Evolutionary conservation across 305 asterid genomes (phyloP), one percentile per base, ranked within the genome.

Genomic region (Ilex paraguariensis): DNA sequence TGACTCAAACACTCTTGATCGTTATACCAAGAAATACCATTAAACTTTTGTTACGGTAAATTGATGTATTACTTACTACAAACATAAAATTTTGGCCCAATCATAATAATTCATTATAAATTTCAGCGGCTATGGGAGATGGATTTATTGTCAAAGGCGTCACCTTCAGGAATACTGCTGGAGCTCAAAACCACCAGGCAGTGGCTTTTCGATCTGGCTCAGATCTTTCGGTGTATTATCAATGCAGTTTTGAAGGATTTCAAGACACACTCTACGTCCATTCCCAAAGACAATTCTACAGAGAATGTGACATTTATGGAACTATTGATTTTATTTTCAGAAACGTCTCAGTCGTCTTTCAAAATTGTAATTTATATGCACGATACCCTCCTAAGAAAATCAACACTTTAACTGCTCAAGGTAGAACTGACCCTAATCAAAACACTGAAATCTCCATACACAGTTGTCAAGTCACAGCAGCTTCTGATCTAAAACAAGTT

Each of bases 361-460:
- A 69, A 39, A 56, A 40, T 7, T 63, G 69, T 31, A 42, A 46
- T 14, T 63, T 70, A 51, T 60, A 57, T 17, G 61, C 74, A 0
- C 53, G 74, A 28, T 51, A 52, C 40, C 39, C 60, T 46, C 74
- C 69, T 0, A 15, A 2, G 31, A 39, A 13, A 12, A 59, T 17
- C 5, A 73, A 67, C 57, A 73, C 77, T 3, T 0, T 73, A 15
- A 73, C 77, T 0, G 77, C 77, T 10, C 77, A 73, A 8, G 70
- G 73, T 2, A 60, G 77, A 39, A 73, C 56, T 13, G 73, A 67
- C 53, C 70, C 60, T 7, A 73, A 63, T 46, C 66, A 67, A 46
- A 67, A 67, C 73, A 67, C 77, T 5, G 77, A 73, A 28, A 73
- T 73, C 5, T 63, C 70, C 6, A 67, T 73, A 7, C 70, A 63